Evolutionary conservation across 106 monocot genomes (phyloP), one percentile per base, ranked within the genome.

Genomic region (Phalaenopsis equestris): DNA sequence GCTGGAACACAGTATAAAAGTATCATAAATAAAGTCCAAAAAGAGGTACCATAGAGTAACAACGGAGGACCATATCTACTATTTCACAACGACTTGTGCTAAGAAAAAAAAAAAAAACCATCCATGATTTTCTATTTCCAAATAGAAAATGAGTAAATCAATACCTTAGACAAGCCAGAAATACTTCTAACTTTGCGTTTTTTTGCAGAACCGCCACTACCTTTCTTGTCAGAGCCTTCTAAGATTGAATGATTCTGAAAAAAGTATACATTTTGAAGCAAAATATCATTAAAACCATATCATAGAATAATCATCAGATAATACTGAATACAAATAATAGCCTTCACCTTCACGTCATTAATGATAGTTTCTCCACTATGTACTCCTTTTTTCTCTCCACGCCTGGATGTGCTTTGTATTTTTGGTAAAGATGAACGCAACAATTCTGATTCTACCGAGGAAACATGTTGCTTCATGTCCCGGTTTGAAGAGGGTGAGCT

Each of bases 81-180:
- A 48, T 72, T 16, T 78, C 12, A 56, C 23, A 36, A 6, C 17
- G 9, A 74, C 42, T 16, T 45, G 43, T 74, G 36, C n/a, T 43
- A 45, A 70, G 12, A n/a, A 0, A 70, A 61, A 61, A 21, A 1
- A 70, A 70, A 70, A 70, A 3, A 70, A 38, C 3, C 14, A 70
- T 19, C 30, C 70, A 70, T 41, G 8, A 70, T 70, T 70, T 70
- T 36, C 36, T 38, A 70, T 70, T 70, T 39, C 39, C 39, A 30
- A 7, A 70, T 14, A 39, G 36, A 39, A 39, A 2, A 39, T 0
- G 70, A 70, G 39, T 21, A 70, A 39, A 11, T 39, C n/a, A 70
- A 11, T 70, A 96, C 96, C 96, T 94, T 96, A 81, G 79, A 83
- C 67, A 96, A 72, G 46, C 88, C 89, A 83, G 86, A 75, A 24